Evolutionary conservation across 169 alveolate genomes (phyloP), one percentile per base, ranked within the genome.

Genomic region (Plasmodium relictum): DNA sequence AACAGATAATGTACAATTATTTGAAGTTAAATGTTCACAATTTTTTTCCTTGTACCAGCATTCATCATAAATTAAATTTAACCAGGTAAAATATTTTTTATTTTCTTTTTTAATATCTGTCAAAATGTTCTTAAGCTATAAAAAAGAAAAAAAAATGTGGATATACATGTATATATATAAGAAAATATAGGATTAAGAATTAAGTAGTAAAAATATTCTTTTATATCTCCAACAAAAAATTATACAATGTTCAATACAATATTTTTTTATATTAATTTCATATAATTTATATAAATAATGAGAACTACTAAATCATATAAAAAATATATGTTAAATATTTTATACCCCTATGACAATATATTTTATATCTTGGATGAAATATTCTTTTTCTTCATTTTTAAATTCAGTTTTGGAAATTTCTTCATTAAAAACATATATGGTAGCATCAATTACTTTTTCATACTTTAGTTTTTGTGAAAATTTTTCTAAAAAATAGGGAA

Each of bases 361-460:
- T 16, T 56, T 65, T 16, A 76, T 41, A 76, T 76, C 78, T 42
- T 76, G 89, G 16, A 76, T 14, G 6, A 22, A 12, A 9, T 44
- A 63, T 16, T 72, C 59, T n/a, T 54, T 76, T 54, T 63, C 56
- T 14, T 76, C 62, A n/a, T 76, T 39, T 69, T 31, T 41, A 66
- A 9, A 4, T 4, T 52, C 58, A 0, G 41, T 12, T 41, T 50
- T 76, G 4, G 44, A 48, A 39, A 76, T 52, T 56, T 62, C 78
- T 63, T 76, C 74, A 9, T 24, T 76, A 39, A 63, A 48, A 10
- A 48, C 39, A 63, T 76, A 37, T 44, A 58, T 76, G 6, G 68
- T 50, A 31, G 70, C 89, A 39, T 63, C 89, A 76, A 76, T 62
- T n/a, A 76, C 42, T 63, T 76, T 76, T 37, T 48, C 76, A 50